Evolutionary conservation across 768 basidiomycete genomes (phyloP), one percentile per base, ranked within the genome.

Genomic region (Calvatia gigantea): DNA sequence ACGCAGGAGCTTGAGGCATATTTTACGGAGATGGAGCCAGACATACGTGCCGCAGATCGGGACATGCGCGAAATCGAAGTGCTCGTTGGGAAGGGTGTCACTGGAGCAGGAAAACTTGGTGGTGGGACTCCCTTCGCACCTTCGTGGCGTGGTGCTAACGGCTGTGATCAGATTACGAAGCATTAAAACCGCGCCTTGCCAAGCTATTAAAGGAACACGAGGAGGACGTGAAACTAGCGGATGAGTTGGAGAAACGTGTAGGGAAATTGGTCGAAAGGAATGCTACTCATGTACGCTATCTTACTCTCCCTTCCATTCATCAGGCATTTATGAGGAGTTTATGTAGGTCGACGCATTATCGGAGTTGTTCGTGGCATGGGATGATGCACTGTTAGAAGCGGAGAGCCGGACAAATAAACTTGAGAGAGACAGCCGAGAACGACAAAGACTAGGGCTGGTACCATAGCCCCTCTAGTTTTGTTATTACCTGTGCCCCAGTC

Each of bases 291-390:
- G 89, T 90, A 59, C 50, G 84, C 68, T 11, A 83, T 69, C 8
- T 41, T 54, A 4, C 54, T 45, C 46, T 45, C 23, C n/a, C 48
- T 29, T 27, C 42, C n/a, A 17, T 53, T 12, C 29, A 47, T 29
- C 56, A n/a, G 4, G 25, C 23, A 21, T 37, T 54, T 2, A 41
- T 3, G 33, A 12, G 17, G 14, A 43, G 25, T 9, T 41, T 28
- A 31, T 29, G 7, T 53, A 92, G 91, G 84, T 91, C 7, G 91
- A 91, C 63, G 81, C 83, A 1, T 75, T 93, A 1, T 93, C 91
- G 11, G 90, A 92, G 60, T 73, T 93, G 19, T 93, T 94, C 58
- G 86, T 94, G 6, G 81, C 81, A 12, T 94, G 91, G 91, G 89
- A 93, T 60, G 89, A 92, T 55, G 78, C 84, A 0, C 68, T 92